These are phyloP conservation scores for Pleurostoma richardsiae DNA, from an alignment of 2,329 filamentous ascomycete genomes.

Conservation along the genomic window DNA sequence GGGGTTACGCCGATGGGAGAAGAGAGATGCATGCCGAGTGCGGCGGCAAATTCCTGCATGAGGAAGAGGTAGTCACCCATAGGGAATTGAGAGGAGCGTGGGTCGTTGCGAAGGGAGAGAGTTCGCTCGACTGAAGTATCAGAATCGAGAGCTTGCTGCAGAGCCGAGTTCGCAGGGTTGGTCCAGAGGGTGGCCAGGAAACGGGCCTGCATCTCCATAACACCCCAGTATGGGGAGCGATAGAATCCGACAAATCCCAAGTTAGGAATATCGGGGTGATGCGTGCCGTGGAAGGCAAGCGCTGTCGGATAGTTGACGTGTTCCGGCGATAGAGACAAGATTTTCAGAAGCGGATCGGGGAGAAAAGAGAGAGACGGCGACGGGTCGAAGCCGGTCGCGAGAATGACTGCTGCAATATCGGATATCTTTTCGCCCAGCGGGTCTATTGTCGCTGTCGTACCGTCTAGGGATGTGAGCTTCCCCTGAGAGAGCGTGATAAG, in stretches of 20 bases:
- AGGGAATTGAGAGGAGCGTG: constrained; percentile 63
- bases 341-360: constrained; percentile 45
- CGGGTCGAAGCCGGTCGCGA: constrained; percentile 72
- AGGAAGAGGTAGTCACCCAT: constrained; percentile 78
- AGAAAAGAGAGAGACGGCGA: constrained; percentile 61
- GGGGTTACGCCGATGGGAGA: constrained; percentile 27
- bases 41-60: constrained; percentile 63
- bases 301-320: constrained; percentile 57
- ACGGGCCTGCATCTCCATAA: constrained; percentile 82
- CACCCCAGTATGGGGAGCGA: constrained; percentile 77
- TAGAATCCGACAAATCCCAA: constrained; percentile 82
- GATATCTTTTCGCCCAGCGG: constrained; percentile 30
- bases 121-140: constrained; percentile 42
- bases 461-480: constrained; percentile 31
- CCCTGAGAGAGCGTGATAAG: constrained; percentile 48
- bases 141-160: constrained; percentile 33
- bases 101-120: constrained; percentile 44
- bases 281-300: constrained; percentile 62
- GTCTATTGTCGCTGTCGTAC: constrained; percentile 26
- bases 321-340: constrained; percentile 50
- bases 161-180: constrained; percentile 15
- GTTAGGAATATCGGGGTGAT: constrained; percentile 54
- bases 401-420: constrained; percentile 61
- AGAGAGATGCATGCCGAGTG: constrained; percentile 45
- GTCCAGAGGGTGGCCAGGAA: constrained; percentile 60